These are phyloP conservation scores for Cardamine occulta DNA, from an alignment of 345 rosid genomes.

Conservation along the genomic window DNA sequence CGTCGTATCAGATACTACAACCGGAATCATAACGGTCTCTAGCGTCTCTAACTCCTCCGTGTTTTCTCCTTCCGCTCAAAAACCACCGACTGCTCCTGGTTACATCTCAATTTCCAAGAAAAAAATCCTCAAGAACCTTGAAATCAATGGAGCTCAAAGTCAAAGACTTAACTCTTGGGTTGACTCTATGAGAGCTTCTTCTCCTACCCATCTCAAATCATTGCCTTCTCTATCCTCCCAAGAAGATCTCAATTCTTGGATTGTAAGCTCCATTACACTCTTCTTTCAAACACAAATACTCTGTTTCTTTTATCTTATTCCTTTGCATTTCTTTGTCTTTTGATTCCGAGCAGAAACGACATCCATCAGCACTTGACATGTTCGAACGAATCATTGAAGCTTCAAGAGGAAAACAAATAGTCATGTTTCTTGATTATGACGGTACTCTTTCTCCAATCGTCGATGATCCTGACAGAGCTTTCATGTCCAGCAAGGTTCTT, in stretches of 20 bases:
- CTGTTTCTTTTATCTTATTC: background rate
- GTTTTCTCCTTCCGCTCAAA: constrained; percentile 55
- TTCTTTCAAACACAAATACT: background rate
- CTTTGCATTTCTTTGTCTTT: background rate
- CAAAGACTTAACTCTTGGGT: constrained; percentile 73
- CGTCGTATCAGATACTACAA: constrained; percentile 53
- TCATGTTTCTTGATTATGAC: constrained; percentile 93
- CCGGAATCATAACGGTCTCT: constrained; percentile 50
- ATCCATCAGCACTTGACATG: constrained; percentile 89
- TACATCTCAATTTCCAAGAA: constrained; percentile 55
- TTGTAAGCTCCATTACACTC: constrained; percentile 48
- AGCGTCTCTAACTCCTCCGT: constrained; percentile 49
- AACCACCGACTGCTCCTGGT: constrained; percentile 74
- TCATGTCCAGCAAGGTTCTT: constrained; percentile 79
- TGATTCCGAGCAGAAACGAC: constrained; percentile 50
- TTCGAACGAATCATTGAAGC: constrained; percentile 67
- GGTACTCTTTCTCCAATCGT: constrained; percentile 98
- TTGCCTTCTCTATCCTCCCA: constrained; percentile 51
- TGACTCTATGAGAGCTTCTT: constrained; percentile 93
- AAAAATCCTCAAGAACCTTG: constrained; percentile 59
- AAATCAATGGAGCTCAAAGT: constrained; percentile 55
- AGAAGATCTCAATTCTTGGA: constrained; percentile 63
- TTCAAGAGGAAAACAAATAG: constrained; percentile 85
- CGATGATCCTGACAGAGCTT: constrained; percentile 88
- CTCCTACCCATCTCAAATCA: constrained; percentile 80